phyloP scores from a whole-genome alignment of 2,329 filamentous ascomycete genomes.

The Colletotrichum theobromicola region DNA sequence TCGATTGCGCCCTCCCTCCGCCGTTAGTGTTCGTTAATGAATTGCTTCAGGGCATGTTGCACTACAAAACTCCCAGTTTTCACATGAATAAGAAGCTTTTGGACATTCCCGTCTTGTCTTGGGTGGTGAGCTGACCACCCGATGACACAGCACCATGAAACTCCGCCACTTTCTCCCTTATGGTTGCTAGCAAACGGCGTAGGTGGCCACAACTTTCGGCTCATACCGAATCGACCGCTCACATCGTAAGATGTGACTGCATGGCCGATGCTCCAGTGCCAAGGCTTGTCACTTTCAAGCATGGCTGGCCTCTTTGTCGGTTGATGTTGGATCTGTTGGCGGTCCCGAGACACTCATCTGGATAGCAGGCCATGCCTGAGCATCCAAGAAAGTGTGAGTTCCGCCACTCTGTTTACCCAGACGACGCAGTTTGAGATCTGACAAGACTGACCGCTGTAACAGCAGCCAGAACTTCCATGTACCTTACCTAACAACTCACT shows the following conservation, averaged over 20 bases:
- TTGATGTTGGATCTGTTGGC: background rate
- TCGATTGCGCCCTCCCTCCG: background rate
- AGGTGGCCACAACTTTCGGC: background rate
- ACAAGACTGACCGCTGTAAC: background rate
- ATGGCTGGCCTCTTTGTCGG: accelerated
- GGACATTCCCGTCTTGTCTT: background rate
- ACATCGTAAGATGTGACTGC: background rate
- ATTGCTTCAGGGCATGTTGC: background rate
- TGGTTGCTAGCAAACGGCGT: background rate
- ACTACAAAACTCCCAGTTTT: accelerated
- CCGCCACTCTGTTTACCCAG: background rate
- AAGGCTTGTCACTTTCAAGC: background rate
- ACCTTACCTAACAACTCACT: background rate
- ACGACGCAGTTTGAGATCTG: background rate
- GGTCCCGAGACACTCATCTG: background rate
- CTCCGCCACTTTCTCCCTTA: background rate
- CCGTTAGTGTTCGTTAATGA: background rate
- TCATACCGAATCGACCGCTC: background rate
- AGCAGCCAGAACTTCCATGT: background rate
- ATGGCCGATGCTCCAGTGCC: accelerated
- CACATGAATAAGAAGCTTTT: background rate
- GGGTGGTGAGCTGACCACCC: background rate
- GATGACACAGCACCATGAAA: background rate
- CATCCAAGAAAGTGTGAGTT: background rate
- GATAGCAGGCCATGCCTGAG: too few relatives aligned